These are phyloP conservation scores for Lasiodiplodia sp. DNA, from an alignment of 2,329 filamentous ascomycete species.

Conservation along the genomic window DNA sequence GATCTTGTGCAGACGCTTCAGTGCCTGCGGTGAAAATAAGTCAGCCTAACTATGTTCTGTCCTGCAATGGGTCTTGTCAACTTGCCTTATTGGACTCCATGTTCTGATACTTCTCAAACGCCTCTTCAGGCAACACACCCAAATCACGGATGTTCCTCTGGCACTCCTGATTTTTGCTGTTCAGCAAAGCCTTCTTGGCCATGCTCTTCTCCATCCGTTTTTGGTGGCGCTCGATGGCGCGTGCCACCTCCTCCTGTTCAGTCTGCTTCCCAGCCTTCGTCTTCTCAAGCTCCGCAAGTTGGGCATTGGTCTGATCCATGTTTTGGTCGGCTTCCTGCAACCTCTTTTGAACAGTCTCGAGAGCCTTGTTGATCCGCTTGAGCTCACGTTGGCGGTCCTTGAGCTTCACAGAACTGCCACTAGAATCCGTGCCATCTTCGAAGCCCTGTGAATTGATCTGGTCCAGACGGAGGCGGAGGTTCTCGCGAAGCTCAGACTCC, in stretches of 20 bases:
- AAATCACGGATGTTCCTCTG: conserved; percentile 90
- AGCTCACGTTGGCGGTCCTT: conserved; percentile 83
- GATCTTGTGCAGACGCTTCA: conserved; percentile 81
- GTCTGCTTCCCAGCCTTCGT: conserved; percentile 69
- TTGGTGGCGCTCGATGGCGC: conserved; percentile 82
- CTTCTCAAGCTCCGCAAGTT: conserved; percentile 67
- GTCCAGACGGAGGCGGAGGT: conserved; percentile 84
- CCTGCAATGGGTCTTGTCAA: conserved; percentile 40
- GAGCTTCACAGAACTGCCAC: conserved; percentile 68
- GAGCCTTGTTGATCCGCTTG: conserved; percentile 74
- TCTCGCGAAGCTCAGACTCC: conserved; percentile 88
- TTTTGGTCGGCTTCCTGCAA: conserved; percentile 77
- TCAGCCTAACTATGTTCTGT: conserved; percentile 33
- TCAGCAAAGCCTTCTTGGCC: conserved; percentile 82
- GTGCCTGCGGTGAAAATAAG: conserved; percentile 37
- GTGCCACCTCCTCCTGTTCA: conserved; percentile 76
- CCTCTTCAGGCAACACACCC: conserved; percentile 91
- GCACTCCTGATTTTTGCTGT: conserved; percentile 78
- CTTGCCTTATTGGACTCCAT: conserved; percentile 72
- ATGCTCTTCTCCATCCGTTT: conserved; percentile 91
- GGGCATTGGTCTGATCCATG: conserved; percentile 66
- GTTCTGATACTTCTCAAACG: conserved; percentile 87
- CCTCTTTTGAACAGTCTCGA: conserved; percentile 71
- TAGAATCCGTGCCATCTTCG: conserved; percentile 63
- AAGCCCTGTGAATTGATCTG: conserved; percentile 80